phyloP scores from a whole-genome alignment of 106 monocot species.

The Gastrodia elata region DNA sequence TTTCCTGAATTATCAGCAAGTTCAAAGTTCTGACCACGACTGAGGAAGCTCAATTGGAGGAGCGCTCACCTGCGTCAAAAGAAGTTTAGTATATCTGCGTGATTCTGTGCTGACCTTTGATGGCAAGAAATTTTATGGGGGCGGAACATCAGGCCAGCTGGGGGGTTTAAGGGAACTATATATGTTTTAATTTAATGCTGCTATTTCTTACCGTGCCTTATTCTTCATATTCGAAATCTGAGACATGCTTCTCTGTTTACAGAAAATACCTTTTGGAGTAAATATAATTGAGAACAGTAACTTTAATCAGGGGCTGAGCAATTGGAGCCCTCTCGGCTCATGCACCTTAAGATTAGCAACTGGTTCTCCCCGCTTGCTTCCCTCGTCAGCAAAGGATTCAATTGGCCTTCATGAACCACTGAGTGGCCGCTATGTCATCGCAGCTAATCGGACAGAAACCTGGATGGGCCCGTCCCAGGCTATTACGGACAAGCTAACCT shows the following conservation, averaged over 20 bases:
- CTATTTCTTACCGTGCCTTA: no score
- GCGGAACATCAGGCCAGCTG: no score
- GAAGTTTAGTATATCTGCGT: no score
- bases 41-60: no score
- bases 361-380: constrained; percentile 36
- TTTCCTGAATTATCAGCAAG: no score
- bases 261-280: constrained; percentile 36
- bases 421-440: constrained; percentile 36
- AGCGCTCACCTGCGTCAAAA: no score
- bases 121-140: no score
- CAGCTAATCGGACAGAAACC: constrained; percentile 29
- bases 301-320: constrained; percentile 28
- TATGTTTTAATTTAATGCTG: no score
- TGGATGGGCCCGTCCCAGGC: constrained; percentile 61
- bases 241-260: constrained; percentile 9
- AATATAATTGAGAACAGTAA: constrained; percentile 54
- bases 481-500: constrained; percentile 28
- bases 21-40: no score
- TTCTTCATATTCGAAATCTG: not conserved
- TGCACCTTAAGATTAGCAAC: constrained; percentile 27
- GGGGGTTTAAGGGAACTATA: no score
- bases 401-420: constrained; percentile 23
- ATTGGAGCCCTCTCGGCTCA: constrained; percentile 43
- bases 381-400: constrained; percentile 32
- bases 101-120: no score